A percentile compares a stretch with the other conserved stretches of the same genome.
Conservation (phyloP, 257 asterid species). For the Solanum piurae region DNA sequence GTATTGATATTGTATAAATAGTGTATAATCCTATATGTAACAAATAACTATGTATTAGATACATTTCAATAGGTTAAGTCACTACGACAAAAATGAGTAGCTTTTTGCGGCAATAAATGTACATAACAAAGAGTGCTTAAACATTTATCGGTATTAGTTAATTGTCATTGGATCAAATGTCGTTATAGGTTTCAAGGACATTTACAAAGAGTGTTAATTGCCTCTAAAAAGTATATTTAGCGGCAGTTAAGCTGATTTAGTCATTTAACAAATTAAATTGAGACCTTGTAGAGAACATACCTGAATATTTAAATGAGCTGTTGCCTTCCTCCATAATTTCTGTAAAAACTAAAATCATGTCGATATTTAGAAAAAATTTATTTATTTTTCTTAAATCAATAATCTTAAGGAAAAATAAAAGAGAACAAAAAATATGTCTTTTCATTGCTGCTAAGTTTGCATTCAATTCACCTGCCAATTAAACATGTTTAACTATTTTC, state of each 20-base stretch:
- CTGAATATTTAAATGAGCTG: background rate
- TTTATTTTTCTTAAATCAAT: background rate
- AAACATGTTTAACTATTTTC: background rate
- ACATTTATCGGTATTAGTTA: background rate
- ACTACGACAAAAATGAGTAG: too few relatives aligned
- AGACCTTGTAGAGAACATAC: background rate
- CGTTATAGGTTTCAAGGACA: too few relatives aligned
- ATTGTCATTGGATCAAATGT: background rate
- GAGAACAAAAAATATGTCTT: background rate
- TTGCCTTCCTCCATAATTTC: slow-evolving; percentile 6
- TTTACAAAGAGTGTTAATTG: background rate
- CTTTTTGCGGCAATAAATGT: too few relatives aligned
- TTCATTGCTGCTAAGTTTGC: background rate
- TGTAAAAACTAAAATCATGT: background rate
- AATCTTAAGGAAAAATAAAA: background rate
- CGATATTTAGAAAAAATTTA: background rate
- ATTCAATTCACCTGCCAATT: background rate
- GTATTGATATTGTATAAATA: background rate
- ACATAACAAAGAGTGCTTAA: background rate
- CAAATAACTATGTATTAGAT: background rate
- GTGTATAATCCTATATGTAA: background rate
- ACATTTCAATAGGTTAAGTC: background rate
- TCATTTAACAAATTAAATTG: background rate
- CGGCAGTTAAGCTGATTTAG: too few relatives aligned
- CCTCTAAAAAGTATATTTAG: too few relatives aligned